Base-by-base conservation (phyloP, 176 grass and related monocot species). In the Aegilops tauschii region DNA sequence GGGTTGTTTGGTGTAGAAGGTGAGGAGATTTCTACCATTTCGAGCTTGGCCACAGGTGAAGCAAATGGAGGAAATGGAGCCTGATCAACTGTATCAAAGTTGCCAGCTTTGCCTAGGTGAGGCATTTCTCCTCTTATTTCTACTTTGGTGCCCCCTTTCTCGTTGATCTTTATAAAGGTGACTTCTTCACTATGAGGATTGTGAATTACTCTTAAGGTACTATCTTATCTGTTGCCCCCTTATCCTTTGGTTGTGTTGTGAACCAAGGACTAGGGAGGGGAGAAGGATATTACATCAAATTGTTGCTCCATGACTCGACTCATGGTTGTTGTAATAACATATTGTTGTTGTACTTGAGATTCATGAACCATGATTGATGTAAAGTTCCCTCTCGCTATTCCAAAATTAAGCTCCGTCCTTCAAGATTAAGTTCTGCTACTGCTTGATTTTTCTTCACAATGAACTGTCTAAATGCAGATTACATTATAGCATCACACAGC, bases 201-300 rank as follows among this genome's bases (percentile, higher is more conserved):
- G 79, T 92, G 86, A 86, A 88, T 91, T 91, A 67, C 40, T 42
- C 40, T 85, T 91, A 72, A 85, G 77, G 47, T 76, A 35, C 18
- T 77, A 18, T 2, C 16, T 54, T 54, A 54, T 54, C 71, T 78
- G 10, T 37, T 82, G 36, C 37, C 65, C 65, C 85, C 65, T 65
- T 63, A 82, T 88, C 82, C 78, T 82, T 69, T 29, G 70, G 70
- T 28, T 77, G 25, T 68, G 29, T 28, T 77, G 25, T 68, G 29
- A 62, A 54, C 66, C 61, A 77, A 52, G 35, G 81, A 76, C 52
- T 84, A 70, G 17, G 69, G 69, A 76, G 62, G 82, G 81, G 54
- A 67, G 27, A 75, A 52, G 29, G 29, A 64, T 35, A 17, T 36
- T 88, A 6, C 29, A 70, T 82, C 52, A 82, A 85, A 71, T 88